phyloP scores from a whole-genome alignment of 805 yeast genomes.

The Deakozyma indianensis region DNA sequence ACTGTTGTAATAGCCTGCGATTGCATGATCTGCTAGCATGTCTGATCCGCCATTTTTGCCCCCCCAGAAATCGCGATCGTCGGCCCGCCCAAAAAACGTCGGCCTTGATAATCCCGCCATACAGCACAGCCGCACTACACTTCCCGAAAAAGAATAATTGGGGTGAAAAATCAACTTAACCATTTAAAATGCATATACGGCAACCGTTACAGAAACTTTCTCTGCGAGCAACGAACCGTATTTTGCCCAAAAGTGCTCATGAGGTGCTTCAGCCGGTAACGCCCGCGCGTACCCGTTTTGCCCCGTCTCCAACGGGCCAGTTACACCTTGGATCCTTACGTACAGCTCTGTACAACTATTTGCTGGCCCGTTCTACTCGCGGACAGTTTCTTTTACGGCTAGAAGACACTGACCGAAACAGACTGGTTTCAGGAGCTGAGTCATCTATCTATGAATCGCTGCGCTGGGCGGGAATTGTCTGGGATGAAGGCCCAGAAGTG shows the following conservation, averaged over 20 bases:
- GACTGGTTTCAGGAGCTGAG: slow-evolving; percentile 76
- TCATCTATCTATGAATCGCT: slow-evolving; percentile 60
- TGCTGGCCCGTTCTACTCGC: slow-evolving; percentile 62
- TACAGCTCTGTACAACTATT: slow-evolving; percentile 82
- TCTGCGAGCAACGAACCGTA: not conserved
- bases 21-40: no score
- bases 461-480: slow-evolving; percentile 56
- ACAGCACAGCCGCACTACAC: no score
- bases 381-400: slow-evolving; percentile 73
- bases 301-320: slow-evolving; percentile 96
- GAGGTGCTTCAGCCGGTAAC: not conserved
- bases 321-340: slow-evolving; percentile 88
- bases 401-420: slow-evolving; percentile 83
- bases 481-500: slow-evolving; percentile 71
- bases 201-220: not conserved
- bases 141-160: no score
- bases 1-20: no score
- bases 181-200: not conserved
- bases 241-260: not conserved
- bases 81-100: no score
- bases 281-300: slow-evolving; percentile 82
- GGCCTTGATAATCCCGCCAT: no score
- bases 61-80: no score
- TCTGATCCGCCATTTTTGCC: no score
- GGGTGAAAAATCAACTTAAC: no score